Conservation (phyloP, 805 yeast genomes). For the Lipomyces spencermartinsiae region DNA sequence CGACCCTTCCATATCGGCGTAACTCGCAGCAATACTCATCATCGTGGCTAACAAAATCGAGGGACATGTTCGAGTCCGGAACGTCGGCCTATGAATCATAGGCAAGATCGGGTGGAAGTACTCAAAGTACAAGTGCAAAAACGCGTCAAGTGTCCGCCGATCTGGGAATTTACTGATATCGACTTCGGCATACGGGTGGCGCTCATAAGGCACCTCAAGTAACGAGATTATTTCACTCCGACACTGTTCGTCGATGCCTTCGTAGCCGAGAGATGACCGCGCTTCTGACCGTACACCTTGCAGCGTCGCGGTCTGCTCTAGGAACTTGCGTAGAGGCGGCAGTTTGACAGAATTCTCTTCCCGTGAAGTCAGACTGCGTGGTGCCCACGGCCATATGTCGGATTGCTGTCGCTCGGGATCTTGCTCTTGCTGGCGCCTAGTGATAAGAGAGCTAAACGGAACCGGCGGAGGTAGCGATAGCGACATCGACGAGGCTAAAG, state of each 20-base stretch:
- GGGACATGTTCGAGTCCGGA: conserved; percentile 31
- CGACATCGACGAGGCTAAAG: not conserved
- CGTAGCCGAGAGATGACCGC: not conserved
- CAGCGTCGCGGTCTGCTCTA: conserved; percentile 7
- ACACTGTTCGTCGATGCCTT: conserved; percentile 21
- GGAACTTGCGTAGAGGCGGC: conserved; percentile 23
- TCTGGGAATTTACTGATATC: conserved; percentile 36
- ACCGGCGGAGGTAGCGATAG: conserved; percentile 9
- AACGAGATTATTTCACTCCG: conserved; percentile 19
- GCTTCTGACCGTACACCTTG: not conserved
- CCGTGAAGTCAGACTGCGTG: conserved; percentile 15
- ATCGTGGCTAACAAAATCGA: conserved; percentile 35
- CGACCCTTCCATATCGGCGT: conserved; percentile 37
- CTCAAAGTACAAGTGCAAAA: conserved; percentile 35
- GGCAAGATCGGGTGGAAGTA: conserved; percentile 36
- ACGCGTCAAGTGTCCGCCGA: conserved; percentile 33
- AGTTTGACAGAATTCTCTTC: conserved; percentile 15
- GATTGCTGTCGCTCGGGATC: conserved; percentile 7
- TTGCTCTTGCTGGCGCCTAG: conserved; percentile 9
- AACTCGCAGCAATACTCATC: conserved; percentile 39
- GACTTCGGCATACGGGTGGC: conserved; percentile 25
- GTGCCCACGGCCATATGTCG: conserved; percentile 30
- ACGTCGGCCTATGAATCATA: conserved; percentile 37
- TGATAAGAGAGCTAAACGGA: conserved; percentile 7
- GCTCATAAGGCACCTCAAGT: conserved; percentile 20